A percentile compares a stretch with the other conserved stretches of the same genome.
phyloP scores from a whole-genome alignment of 2,329 filamentous ascomycete species.

The Pleurostoma richardsiae region DNA sequence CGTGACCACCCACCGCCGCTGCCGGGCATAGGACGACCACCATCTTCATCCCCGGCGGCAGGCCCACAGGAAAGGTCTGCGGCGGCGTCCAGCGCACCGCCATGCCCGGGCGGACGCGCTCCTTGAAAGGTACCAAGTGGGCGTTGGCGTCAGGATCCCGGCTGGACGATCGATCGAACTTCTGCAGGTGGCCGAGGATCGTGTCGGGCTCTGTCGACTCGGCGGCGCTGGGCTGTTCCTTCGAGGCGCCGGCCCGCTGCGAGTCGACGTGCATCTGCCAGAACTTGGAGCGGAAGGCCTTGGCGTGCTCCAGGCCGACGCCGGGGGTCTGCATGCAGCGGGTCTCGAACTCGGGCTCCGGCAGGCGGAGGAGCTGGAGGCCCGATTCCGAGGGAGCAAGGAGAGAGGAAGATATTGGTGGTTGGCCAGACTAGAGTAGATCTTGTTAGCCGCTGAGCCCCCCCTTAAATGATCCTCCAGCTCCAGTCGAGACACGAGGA shows the following conservation, averaged over 20 bases:
- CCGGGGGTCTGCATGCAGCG: slow-evolving; percentile 31
- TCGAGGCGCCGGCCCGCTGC: slow-evolving; percentile 10
- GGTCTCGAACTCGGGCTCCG: slow-evolving; percentile 29
- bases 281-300: slow-evolving; percentile 33
- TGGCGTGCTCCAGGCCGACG: slow-evolving; percentile 30
- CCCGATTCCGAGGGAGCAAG: slow-evolving; percentile 35
- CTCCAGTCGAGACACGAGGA: neutral
- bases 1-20: slow-evolving; percentile 9
- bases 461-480: neutral
- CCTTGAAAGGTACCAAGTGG: slow-evolving; percentile 23
- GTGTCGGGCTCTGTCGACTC: neutral
- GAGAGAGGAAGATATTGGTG: slow-evolving; percentile 21
- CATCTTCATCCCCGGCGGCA: slow-evolving; percentile 16
- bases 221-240: slow-evolving; percentile 1
- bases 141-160: slow-evolving; percentile 18
- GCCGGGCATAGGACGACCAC: slow-evolving; percentile 25
- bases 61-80: slow-evolving; percentile 5
- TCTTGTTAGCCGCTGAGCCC: no score
- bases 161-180: slow-evolving; percentile 15
- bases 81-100: slow-evolving; percentile 25
- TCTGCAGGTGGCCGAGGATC: slow-evolving; percentile 1
- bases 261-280: slow-evolving; percentile 38
- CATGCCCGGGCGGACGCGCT: slow-evolving; percentile 36
- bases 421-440: slow-evolving; percentile 28
- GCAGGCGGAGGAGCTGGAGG: slow-evolving; percentile 33